Base-by-base conservation (phyloP, 495 filamentous ascomycete genomes). In the Monascus purpureus region DNA sequence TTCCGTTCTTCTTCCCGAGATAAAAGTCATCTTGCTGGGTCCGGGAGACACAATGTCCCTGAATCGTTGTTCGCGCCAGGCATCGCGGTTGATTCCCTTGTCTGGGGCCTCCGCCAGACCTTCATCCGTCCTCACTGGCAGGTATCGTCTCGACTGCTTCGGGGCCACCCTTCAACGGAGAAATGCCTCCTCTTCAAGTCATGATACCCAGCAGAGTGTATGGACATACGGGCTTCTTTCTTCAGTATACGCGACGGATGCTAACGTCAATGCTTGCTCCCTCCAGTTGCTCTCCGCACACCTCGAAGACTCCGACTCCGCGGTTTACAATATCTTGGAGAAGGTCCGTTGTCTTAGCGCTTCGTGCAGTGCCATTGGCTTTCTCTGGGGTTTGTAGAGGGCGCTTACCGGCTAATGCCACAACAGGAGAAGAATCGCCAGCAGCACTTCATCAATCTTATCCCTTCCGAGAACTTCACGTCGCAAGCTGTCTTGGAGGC, bases 381-480 rank as follows among this genome's bases (percentile, higher is more conserved):
- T 7, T 18, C n/a, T n/a, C 22, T 25, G n/a, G n/a, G n/a, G n/a
- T n/a, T n/a, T n/a, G n/a, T n/a, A n/a, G n/a, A n/a, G n/a, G n/a
- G n/a, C 22, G 22, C 22, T 25, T 16, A 13, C 8, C 7, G 30
- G 44, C 37, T 24, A 47, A 24, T 37, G 35, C 41, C 32, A 39
- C 25, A 41, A 32, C 44, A 95, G 85, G 88, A 97, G 65, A 95
- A 94, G 73, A 67, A 67, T 37, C 72, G 90, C 39, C 90, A 97
- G 53, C 88, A 93, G 59, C 81, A 95, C 48, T 96, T 94, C 54
- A 88, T 97, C 57, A 96, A 96, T 61, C 73, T 97, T 34, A 97
- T 97, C 39, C 90, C 90, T 11, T 97, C 90, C 13, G 90, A 97
- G 61, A 97, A 97, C 61, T 96, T 97, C 57, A 96, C 90, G 7